These are phyloP conservation scores for Skeletonema marinoi DNA, from an alignment of 108 stramenopile genomes.

Conservation along the genomic window DNA sequence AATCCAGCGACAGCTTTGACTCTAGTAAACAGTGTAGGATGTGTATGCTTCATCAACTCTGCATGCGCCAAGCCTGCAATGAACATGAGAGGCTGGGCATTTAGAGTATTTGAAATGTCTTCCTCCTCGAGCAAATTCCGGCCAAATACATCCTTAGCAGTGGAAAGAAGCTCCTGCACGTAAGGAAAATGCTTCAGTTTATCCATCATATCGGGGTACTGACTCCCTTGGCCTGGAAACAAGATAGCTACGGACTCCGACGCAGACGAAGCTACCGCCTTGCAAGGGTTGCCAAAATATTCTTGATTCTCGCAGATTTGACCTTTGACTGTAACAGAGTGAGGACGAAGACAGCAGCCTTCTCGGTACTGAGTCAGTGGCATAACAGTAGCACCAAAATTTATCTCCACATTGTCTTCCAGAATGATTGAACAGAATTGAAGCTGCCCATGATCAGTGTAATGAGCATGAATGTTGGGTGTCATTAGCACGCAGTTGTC, in stretches of 20 bases:
- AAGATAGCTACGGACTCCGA: slow-evolving; percentile 12
- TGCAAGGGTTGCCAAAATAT: slow-evolving; percentile 29
- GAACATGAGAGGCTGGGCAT: slow-evolving; percentile 17
- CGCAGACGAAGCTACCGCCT: neutral
- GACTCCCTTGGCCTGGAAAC: slow-evolving; percentile 25
- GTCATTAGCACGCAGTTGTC: slow-evolving; percentile 28
- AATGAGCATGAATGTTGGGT: slow-evolving; percentile 29
- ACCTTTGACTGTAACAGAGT: slow-evolving; percentile 26
- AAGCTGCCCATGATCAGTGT: slow-evolving; percentile 25
- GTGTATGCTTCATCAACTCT: slow-evolving; percentile 17
- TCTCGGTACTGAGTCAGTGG: slow-evolving; percentile 22
- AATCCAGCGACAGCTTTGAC: slow-evolving; percentile 26
- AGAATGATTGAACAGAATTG: slow-evolving; percentile 25
- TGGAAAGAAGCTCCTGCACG: slow-evolving; percentile 1
- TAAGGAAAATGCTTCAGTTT: slow-evolving; percentile 1
- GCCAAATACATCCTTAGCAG: neutral
- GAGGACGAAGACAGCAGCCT: slow-evolving; percentile 12
- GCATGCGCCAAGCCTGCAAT: slow-evolving; percentile 17
- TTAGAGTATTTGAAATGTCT: neutral
- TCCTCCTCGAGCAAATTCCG: slow-evolving; percentile 12
- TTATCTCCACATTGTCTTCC: slow-evolving; percentile 22
- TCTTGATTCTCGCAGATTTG: slow-evolving; percentile 11
- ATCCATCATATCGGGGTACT: slow-evolving; percentile 12
- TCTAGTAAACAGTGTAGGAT: slow-evolving; percentile 11
- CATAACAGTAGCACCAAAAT: slow-evolving; percentile 29